A percentile compares a stretch with the other conserved stretches of the same genome.
phyloP scores from a whole-genome alignment of 495 filamentous ascomycete genomes.

The Penicillium odoratum region DNA sequence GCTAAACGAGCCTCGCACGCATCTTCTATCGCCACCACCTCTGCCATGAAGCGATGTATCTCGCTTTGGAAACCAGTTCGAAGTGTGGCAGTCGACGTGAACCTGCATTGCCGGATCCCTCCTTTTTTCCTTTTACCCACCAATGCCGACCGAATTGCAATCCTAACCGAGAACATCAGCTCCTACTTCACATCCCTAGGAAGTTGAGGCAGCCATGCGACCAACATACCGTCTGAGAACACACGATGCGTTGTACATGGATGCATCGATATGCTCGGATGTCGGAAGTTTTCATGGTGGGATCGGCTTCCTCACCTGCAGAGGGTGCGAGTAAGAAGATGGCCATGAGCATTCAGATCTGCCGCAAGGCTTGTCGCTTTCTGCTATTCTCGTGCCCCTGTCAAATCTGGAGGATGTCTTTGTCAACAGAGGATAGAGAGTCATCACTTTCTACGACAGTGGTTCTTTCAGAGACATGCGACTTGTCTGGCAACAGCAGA shows the following conservation, averaged over 20 bases:
- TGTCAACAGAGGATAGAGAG: slow-evolving; percentile 1
- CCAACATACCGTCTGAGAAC: background rate
- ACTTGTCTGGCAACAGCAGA: slow-evolving; percentile 1
- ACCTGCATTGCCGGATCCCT: background rate
- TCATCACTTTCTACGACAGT: slow-evolving; percentile 2
- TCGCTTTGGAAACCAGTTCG: background rate
- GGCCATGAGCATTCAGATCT: background rate
- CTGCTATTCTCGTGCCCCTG: background rate
- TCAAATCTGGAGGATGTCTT: background rate
- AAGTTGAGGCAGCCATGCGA: background rate
- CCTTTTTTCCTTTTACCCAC: too few relatives aligned
- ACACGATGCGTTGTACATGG: background rate
- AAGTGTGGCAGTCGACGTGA: background rate
- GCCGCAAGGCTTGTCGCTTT: background rate
- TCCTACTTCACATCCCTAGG: too few relatives aligned
- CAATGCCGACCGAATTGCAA: too few relatives aligned
- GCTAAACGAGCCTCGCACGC: slow-evolving; percentile 1
- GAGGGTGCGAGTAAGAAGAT: background rate
- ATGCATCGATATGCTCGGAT: background rate
- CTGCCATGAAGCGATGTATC: background rate
- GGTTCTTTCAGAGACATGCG: background rate
- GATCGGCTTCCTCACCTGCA: background rate
- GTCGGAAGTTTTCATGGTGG: background rate
- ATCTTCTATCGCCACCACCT: background rate
- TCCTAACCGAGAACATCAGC: too few relatives aligned